Percentiles rank a stretch among this genome's conserved stretches.
Evolutionary conservation across 164 flowering plant species (phyloP).

Genomic region (Umbellularia californica): DNA sequence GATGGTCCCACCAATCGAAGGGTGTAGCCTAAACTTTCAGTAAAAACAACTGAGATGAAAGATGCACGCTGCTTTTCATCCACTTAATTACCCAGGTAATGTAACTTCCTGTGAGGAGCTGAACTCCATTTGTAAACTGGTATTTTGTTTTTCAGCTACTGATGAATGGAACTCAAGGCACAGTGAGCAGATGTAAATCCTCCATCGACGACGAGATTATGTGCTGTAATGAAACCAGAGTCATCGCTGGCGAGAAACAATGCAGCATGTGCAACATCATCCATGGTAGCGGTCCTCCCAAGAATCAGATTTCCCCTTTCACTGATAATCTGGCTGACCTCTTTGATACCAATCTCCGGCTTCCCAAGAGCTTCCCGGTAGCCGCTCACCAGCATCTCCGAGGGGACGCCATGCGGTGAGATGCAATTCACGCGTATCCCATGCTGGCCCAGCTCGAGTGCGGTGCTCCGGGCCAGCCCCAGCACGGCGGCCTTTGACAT

Average conservation of each 20-base stretch:
- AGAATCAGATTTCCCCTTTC: conserved; percentile 49
- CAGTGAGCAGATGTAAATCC: conserved; percentile 55
- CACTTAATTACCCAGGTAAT: too few species aligned
- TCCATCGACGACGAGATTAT: conserved; percentile 80
- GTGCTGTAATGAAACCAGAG: conserved; percentile 63
- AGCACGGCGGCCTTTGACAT: conserved; percentile 64
- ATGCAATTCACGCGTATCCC: conserved; percentile 86
- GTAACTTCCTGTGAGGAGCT: too few species aligned
- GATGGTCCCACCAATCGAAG: too few species aligned
- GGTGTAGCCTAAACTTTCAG: too few species aligned
- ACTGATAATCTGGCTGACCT: conserved; percentile 36
- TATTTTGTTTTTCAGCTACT: conserved; percentile 5
- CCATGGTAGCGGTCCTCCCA: conserved; percentile 47
- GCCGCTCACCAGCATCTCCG: conserved; percentile 60
- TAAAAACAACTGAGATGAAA: too few species aligned
- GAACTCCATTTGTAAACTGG: too few species aligned
- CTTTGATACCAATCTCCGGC: conserved; percentile 33
- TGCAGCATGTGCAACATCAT: conserved; percentile 62
- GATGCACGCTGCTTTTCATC: too few species aligned
- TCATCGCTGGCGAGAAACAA: conserved; percentile 71
- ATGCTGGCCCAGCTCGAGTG: conserved; percentile 69
- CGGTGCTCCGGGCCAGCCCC: conserved; percentile 55
- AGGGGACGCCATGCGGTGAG: conserved; percentile 78
- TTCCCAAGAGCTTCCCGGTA: conserved; percentile 29
- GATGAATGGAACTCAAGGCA: conserved; percentile 43